Evolutionary conservation across 2,329 filamentous ascomycete genomes (phyloP), one percentile per base, ranked within the genome.

Genomic region (Clarireedia homoeocarpa): DNA sequence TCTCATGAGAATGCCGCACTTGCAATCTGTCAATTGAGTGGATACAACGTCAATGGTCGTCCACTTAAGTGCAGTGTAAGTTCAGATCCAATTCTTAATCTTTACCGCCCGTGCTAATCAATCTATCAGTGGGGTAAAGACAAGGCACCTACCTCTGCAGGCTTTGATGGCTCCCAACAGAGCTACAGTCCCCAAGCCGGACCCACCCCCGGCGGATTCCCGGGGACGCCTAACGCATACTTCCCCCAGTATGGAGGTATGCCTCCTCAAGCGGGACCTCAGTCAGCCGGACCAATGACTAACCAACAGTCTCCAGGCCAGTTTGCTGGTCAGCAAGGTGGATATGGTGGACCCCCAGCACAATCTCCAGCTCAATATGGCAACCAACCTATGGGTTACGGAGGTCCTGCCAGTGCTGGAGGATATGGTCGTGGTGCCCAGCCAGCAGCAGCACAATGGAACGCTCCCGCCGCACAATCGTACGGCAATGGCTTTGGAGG

Each of bases 41-140:
- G 92, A 34, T 99, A 97, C 77, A 95, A 96, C 65, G 92, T 99
- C 66, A 96, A 99, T 68, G 94, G 94, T 52, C 86, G 94, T 63
- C 94, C 94, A 53, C 75, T 99, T 65, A 99, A 99, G 81, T 99
- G 94, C 81, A 97, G 92, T 73, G 92, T 97, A 87, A 77, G 92
- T 86, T 49, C 49, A 39, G 7, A 45, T 46, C 15, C 53, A 50
- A 36, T 26, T 24, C 14, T 50, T 55, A 57, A 57, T 57, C 20
- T 27, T 17, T 36, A 14, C 24, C n/a, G 42, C 46, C 53, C 46
- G 58, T 63, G 59, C 66, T 75, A 67, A 75, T 67, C 59, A 63
- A 63, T 50, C 60, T 63, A 65, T 40, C 69, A 97, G 92, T 99
- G 94, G 94, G 94, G 94, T 71, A 99, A 99, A 77, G 94, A 99